A percentile compares a stretch with the other conserved stretches of the same genome.
phyloP scores from a whole-genome alignment of 352 stramenopile species.

The Pythium coloratum region DNA sequence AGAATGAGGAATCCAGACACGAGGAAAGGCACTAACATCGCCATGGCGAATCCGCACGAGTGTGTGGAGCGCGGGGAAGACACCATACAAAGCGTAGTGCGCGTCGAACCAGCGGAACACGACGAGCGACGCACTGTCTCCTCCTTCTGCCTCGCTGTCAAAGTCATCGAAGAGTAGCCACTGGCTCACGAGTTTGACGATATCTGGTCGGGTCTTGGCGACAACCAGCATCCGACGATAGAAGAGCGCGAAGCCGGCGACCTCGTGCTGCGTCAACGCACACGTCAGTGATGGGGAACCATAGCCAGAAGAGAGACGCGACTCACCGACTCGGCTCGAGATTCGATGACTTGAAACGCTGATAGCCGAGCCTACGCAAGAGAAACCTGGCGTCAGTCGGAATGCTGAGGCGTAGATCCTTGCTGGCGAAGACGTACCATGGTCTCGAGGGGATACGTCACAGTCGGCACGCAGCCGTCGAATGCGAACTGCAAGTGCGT shows the following conservation, averaged over 20 bases:
- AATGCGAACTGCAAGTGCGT: constrained; percentile 55
- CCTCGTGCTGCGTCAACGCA: constrained; percentile 10
- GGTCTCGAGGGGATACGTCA: constrained; percentile 48
- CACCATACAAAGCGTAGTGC: constrained; percentile 17
- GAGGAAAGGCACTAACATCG: constrained; percentile 26
- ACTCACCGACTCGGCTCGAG: constrained; percentile 5
- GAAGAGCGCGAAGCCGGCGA: constrained; percentile 25
- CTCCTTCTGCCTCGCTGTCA: constrained; percentile 8
- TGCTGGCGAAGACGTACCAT: constrained; percentile 25
- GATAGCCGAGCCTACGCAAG: constrained; percentile 19
- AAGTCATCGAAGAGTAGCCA: constrained; percentile 27
- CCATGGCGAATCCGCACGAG: constrained; percentile 28
- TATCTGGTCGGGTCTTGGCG: constrained; percentile 23
- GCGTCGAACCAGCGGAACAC: constrained; percentile 22
- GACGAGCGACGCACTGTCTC: constrained; percentile 6
- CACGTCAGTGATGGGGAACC: not conserved
- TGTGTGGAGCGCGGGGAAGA: constrained; percentile 16
- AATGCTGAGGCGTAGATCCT: not conserved
- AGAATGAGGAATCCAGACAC: not conserved
- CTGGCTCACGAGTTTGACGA: constrained; percentile 18
- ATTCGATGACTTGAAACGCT: constrained; percentile 28
- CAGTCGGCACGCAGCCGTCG: constrained; percentile 36
- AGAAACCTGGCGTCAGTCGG: not conserved
- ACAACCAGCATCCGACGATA: constrained; percentile 21
- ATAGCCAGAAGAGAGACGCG: not conserved